phyloP scores from a whole-genome alignment of 2,329 filamentous ascomycete genomes.

The Mollisiaceae sp. region DNA sequence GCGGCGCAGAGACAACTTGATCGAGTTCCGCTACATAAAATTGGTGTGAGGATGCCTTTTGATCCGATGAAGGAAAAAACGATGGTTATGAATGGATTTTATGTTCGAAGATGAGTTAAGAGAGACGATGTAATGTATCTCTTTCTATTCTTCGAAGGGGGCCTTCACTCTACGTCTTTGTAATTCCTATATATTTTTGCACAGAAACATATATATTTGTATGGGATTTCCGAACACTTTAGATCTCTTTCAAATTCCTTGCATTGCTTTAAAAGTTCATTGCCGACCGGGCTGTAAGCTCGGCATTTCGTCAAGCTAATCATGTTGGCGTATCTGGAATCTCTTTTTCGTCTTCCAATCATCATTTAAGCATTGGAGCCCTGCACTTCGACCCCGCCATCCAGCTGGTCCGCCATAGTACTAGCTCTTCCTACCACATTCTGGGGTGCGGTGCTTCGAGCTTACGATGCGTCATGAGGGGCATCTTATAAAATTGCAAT shows the following conservation, averaged over 20 bases:
- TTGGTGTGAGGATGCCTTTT: conserved; percentile 60
- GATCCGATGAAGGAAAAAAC: conserved; percentile 53
- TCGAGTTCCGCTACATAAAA: conserved; percentile 61
- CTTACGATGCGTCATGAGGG: background rate
- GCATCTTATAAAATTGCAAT: no score
- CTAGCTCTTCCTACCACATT: background rate
- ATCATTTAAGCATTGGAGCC: background rate
- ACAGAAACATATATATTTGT: no score
- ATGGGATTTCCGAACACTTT: background rate
- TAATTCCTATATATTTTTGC: background rate
- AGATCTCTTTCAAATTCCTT: background rate
- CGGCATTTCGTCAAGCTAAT: background rate
- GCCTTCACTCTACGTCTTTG: background rate
- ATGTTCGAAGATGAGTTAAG: conserved; percentile 38
- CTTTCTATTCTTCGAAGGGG: background rate
- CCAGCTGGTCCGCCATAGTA: background rate
- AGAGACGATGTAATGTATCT: background rate
- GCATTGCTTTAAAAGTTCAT: background rate
- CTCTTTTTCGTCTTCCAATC: background rate
- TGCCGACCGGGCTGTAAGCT: background rate
- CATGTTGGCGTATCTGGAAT: background rate
- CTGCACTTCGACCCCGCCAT: conserved; percentile 2
- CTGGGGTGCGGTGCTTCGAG: background rate
- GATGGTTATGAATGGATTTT: conserved; percentile 45
- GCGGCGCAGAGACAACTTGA: conserved; percentile 61